A percentile compares a stretch with the other conserved stretches of the same genome.
phyloP scores from a whole-genome alignment of 2,329 filamentous ascomycete genomes.

The Penicillium occitanis region DNA sequence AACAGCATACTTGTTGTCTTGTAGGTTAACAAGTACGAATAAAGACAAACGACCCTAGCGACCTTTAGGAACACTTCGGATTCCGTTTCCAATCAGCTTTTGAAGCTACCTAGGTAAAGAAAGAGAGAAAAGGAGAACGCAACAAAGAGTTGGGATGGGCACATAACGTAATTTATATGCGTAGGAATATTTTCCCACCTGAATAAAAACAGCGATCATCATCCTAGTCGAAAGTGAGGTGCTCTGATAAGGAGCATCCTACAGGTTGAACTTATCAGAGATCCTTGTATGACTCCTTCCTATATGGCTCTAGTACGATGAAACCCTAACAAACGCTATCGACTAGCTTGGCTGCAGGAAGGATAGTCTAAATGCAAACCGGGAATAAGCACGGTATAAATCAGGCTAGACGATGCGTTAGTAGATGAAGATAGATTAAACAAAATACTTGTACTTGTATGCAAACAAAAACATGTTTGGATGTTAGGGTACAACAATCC shows the following conservation, averaged over 20 bases:
- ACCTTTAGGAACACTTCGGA: neutral
- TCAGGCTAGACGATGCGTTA: neutral
- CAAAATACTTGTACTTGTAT: neutral
- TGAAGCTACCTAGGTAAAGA: too few relatives aligned
- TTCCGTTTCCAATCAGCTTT: neutral
- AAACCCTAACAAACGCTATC: conserved; percentile 5
- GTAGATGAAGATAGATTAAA: conserved; percentile 2
- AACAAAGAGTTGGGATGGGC: neutral
- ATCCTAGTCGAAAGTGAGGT: conserved; percentile 2
- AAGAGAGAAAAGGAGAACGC: neutral
- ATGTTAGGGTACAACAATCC: neutral
- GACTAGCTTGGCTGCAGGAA: neutral
- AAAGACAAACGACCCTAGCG: neutral
- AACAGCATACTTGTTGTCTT: conserved; percentile 3
- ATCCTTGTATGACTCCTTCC: conserved; percentile 35
- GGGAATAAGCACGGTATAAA: neutral
- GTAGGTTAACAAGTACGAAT: neutral
- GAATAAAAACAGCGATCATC: neutral
- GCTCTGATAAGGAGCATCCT: conserved; percentile 3
- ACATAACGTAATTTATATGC: neutral
- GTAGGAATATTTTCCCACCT: neutral
- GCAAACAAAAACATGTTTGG: neutral
- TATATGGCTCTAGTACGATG: conserved; percentile 10
- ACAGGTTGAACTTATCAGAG: neutral
- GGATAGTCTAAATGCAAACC: neutral